These are phyloP conservation scores for Furcasterigmium furcatum DNA, from an alignment of 2,329 filamentous ascomycete species.

Conservation along the genomic window DNA sequence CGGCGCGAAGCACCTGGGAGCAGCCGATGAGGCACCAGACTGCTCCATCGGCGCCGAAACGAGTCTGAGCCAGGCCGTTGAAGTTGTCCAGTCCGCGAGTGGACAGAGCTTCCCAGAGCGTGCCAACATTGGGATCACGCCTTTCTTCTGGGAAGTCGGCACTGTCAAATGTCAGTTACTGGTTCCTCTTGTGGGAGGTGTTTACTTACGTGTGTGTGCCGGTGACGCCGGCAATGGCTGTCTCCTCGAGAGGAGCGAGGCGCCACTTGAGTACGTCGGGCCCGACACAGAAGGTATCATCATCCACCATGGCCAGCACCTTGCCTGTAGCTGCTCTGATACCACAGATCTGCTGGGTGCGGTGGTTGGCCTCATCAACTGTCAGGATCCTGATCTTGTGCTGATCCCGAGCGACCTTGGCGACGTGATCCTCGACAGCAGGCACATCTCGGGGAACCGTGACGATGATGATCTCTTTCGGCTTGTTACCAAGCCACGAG, in stretches of 20 bases:
- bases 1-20: slow-evolving; percentile 20
- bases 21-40: slow-evolving; percentile 22
- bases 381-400: slow-evolving; percentile 11
- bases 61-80: slow-evolving; percentile 12
- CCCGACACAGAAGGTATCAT: slow-evolving; percentile 20
- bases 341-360: slow-evolving; percentile 17
- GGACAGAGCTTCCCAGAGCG: slow-evolving; percentile 21
- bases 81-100: slow-evolving; percentile 17
- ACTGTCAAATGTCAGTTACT: slow-evolving; percentile 2
- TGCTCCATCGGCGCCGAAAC: slow-evolving; percentile 16
- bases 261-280: slow-evolving; percentile 12
- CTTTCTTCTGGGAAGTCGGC: slow-evolving; percentile 15
- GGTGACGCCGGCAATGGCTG: slow-evolving; percentile 16
- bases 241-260: slow-evolving; percentile 19
- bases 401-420: not conserved
- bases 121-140: slow-evolving; percentile 15
- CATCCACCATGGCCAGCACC: slow-evolving; percentile 21
- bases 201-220: slow-evolving; percentile 14
- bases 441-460: slow-evolving; percentile 10
- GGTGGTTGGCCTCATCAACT: slow-evolving; percentile 17
- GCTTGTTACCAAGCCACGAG: slow-evolving; percentile 17
- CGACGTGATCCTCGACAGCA: slow-evolving; percentile 6
- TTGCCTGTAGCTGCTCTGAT: slow-evolving; percentile 14
- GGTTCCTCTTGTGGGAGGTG: too few relatives aligned
- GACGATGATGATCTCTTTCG: slow-evolving; percentile 22